phyloP scores from a whole-genome alignment of 2,329 filamentous ascomycete genomes.

The Emergomyces pasteurianus region DNA sequence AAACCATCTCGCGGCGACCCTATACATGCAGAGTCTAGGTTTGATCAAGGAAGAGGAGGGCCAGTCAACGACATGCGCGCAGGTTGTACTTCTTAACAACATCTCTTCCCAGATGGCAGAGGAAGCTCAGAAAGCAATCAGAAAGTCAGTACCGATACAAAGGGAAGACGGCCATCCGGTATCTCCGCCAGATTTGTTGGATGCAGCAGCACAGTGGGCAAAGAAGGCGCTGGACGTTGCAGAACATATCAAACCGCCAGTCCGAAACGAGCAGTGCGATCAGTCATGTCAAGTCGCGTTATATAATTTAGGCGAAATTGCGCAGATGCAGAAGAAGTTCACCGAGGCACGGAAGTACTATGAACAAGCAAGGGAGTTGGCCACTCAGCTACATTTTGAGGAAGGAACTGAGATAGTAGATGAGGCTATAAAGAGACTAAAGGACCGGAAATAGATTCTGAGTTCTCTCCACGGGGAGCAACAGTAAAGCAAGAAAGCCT shows the following conservation, averaged over 20 bases:
- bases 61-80: conserved; percentile 53
- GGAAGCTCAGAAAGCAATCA: conserved; percentile 17
- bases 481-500: too few relatives aligned
- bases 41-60: conserved; percentile 43
- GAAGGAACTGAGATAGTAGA: conserved; percentile 22
- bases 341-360: conserved; percentile 57
- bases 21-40: conserved; percentile 74
- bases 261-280: conserved; percentile 68
- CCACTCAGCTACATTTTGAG: conserved; percentile 32
- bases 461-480: too few relatives aligned
- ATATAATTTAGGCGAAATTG: conserved; percentile 79
- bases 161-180: conserved; percentile 28
- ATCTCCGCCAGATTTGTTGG: conserved; percentile 50
- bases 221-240: conserved; percentile 60
- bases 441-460: conserved; percentile 7
- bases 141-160: conserved; percentile 23
- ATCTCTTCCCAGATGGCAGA: conserved; percentile 37
- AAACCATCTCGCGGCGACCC: conserved; percentile 69
- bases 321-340: conserved; percentile 57
- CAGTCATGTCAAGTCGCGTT: conserved; percentile 68
- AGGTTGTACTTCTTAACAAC: conserved; percentile 58
- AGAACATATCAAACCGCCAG: conserved; percentile 50
- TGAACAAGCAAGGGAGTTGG: conserved; percentile 52
- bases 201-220: conserved; percentile 66
- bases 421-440: conserved; percentile 21